phyloP scores from a whole-genome alignment of 1,139 yeast genomes.

The Blastobotrys capitulatus region DNA sequence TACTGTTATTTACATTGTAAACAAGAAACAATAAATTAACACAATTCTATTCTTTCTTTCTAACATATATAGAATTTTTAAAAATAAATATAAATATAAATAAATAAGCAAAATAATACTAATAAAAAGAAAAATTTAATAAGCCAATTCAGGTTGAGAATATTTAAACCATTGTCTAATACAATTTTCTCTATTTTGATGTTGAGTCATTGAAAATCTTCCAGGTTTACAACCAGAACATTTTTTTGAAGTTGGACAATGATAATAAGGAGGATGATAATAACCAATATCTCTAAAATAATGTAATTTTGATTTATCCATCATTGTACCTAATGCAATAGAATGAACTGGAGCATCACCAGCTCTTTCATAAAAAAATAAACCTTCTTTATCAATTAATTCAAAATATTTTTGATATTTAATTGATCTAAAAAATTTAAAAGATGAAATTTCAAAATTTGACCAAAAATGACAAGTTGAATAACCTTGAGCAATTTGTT shows the following conservation, averaged over 20 bases:
- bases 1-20: too few relatives aligned
- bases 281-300: conserved; percentile 91
- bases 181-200: conserved; percentile 61
- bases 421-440: conserved; percentile 69
- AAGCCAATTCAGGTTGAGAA: neutral
- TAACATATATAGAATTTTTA: too few relatives aligned
- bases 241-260: conserved; percentile 54
- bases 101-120: too few relatives aligned
- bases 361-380: conserved; percentile 85
- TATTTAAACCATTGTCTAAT: conserved; percentile 52
- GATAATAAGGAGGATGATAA: conserved; percentile 62
- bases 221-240: conserved; percentile 44
- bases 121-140: neutral
- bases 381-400: conserved; percentile 60
- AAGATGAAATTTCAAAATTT: conserved; percentile 72
- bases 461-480: conserved; percentile 90
- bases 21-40: too few relatives aligned
- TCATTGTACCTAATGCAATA: conserved; percentile 67
- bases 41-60: too few relatives aligned
- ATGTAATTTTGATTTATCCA: conserved; percentile 62
- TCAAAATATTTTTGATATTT: conserved; percentile 63
- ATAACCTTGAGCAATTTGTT: conserved; percentile 53
- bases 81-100: too few relatives aligned
- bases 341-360: conserved; percentile 91
- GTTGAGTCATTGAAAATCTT: conserved; percentile 41